These are phyloP conservation scores for Balakata baccata DNA, from an alignment of 345 rosid species.

Conservation along the genomic window DNA sequence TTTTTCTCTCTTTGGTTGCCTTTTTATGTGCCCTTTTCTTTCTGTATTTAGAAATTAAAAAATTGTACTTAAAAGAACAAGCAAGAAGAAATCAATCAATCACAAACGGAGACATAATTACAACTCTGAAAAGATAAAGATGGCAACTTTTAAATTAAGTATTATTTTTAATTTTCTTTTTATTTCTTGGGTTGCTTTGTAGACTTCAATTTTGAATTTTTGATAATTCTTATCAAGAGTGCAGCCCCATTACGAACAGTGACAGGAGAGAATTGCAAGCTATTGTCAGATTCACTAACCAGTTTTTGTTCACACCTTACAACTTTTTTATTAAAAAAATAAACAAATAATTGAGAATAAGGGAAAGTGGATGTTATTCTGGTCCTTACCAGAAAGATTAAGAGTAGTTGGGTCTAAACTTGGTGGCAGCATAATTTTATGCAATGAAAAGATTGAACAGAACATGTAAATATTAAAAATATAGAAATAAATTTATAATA, in stretches of 20 bases:
- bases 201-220: constrained; percentile 3
- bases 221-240: constrained; percentile 18
- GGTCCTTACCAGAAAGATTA: background rate
- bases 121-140: background rate
- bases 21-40: too few species aligned
- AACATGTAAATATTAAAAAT: too few species aligned
- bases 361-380: background rate
- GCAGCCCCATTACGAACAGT: constrained; percentile 12
- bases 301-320: background rate
- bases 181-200: background rate
- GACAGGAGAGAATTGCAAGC: constrained; percentile 23
- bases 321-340: background rate
- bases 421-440: background rate
- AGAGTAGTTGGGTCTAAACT: background rate
- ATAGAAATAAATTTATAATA: too few species aligned
- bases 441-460: background rate
- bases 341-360: background rate
- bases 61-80: constrained; percentile 15
- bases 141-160: constrained; percentile 17
- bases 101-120: constrained; percentile 20
- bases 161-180: constrained; percentile 10
- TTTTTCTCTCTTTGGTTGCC: too few species aligned
- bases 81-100: constrained; percentile 4
- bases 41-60: constrained; percentile 13
- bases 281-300: constrained; percentile 18